Conservation (phyloP, 306 rosid genomes). For the Carpinus fangiana region DNA sequence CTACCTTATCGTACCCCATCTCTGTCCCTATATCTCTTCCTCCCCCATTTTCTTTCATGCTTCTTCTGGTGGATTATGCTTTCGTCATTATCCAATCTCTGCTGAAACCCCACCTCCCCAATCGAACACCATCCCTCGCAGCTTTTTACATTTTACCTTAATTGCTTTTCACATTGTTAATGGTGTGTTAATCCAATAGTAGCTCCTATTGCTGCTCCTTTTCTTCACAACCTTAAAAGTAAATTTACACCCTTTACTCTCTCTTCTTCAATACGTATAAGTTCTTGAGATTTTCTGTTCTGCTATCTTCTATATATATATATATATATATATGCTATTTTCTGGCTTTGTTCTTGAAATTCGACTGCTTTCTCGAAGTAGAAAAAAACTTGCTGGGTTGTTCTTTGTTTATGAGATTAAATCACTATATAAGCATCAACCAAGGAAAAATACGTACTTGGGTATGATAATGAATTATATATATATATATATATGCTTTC, state of each 20-base stretch:
- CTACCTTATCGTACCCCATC: conserved; percentile 79
- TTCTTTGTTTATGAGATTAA: not conserved
- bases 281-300: conserved; percentile 16
- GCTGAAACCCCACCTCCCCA: conserved; percentile 32
- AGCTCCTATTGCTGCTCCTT: conserved; percentile 1
- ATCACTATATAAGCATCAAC: not conserved
- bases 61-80: conserved; percentile 30
- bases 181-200: not conserved
- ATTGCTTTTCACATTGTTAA: conserved; percentile 2
- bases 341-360: not conserved
- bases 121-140: conserved; percentile 1
- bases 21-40: conserved; percentile 34
- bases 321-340: not conserved
- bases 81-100: conserved; percentile 48
- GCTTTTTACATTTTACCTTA: conserved; percentile 6
- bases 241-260: conserved; percentile 24
- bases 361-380: not conserved
- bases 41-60: conserved; percentile 11
- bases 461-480: not conserved
- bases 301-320: not conserved
- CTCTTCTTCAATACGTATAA: conserved; percentile 2
- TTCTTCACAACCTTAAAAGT: not conserved
- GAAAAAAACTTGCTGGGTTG: not conserved
- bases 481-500: not conserved
- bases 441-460: not conserved